Conservation (phyloP, 2,329 filamentous ascomycete species). For the Trichoderma koningiopsis region DNA sequence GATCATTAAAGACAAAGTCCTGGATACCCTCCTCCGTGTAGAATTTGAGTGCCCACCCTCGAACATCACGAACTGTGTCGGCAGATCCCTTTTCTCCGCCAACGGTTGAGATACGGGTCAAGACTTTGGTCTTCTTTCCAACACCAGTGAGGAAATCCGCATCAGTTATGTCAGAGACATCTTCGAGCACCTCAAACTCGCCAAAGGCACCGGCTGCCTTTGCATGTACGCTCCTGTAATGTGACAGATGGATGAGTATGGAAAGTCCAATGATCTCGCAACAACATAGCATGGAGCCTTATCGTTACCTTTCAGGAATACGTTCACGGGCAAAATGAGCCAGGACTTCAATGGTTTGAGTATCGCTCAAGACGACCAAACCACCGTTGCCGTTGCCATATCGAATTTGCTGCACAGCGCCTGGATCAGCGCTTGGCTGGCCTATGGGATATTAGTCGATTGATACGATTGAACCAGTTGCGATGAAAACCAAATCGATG, state of each 20-base stretch:
- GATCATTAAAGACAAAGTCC: constrained; percentile 66
- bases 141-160: constrained; percentile 61
- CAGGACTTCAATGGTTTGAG: constrained; percentile 13
- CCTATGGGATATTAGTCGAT: not conserved
- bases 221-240: constrained; percentile 58
- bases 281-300: not conserved
- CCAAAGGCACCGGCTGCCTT: constrained; percentile 71
- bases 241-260: not conserved
- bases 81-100: constrained; percentile 68
- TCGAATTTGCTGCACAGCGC: constrained; percentile 8
- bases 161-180: constrained; percentile 68
- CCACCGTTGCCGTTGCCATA: constrained; percentile 12
- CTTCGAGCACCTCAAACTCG: constrained; percentile 66
- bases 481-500: not conserved
- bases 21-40: constrained; percentile 66
- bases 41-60: constrained; percentile 61
- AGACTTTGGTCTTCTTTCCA: constrained; percentile 63
- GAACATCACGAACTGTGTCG: constrained; percentile 71
- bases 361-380: constrained; percentile 17
- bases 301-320: constrained; percentile 7
- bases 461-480: not conserved
- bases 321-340: constrained; percentile 19
- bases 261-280: no score
- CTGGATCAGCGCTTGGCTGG: constrained; percentile 14
- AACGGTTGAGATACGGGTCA: constrained; percentile 75